Base-by-base conservation (phyloP, 1,284 basidiomycete species). In the Wolfiporia cocos region DNA sequence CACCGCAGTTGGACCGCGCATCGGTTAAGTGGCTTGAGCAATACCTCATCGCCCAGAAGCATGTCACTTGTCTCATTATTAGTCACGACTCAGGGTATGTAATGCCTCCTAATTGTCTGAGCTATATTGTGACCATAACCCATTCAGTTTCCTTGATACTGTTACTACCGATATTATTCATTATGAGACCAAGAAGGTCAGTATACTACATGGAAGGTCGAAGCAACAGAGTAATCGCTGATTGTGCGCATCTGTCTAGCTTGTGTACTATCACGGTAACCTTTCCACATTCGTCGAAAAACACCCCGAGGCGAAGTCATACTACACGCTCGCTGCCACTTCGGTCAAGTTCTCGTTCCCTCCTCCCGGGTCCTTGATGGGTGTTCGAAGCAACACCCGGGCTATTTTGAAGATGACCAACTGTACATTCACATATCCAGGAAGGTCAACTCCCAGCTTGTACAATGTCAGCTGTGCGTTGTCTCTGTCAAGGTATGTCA, bases 131-230 rank as follows among this genome's bases (percentile, higher is more conserved):
- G 42, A 47, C 39, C 43, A 31, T 17, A 32, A 31, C 15, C 24
- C 15, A 11, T 10, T 17, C 51, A 88, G 86, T 59, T 99, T 99
- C 75, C 73, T 99, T 54, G 95, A 99, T 72, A 88, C 91, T 65
- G 81, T 98, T 47, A 97, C 94, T 52, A 94, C 95, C 51, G 95
- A 99, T 67, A 94, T 99, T 58, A 91, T 98, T 53, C 95, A 98
- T 71, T 99, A 98, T 70, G 93, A 98, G 69, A 70, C 72, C 54
- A 98, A 98, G 74, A 96, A 95, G 75, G 83, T 78, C 17, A 5
- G 14, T 22, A n/a, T n/a, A n/a, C n/a, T n/a, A n/a, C n/a, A n/a
- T n/a, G 3, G 12, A 49, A 32, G 24, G 21, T 17, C 34, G 24
- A 34, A 42, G 41, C 43, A 46, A 47, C 43, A 53, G 21, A 37